Evolutionary conservation across 1,139 yeast genomes (phyloP).

Genomic region (Candida pseudocylindracea): DNA sequence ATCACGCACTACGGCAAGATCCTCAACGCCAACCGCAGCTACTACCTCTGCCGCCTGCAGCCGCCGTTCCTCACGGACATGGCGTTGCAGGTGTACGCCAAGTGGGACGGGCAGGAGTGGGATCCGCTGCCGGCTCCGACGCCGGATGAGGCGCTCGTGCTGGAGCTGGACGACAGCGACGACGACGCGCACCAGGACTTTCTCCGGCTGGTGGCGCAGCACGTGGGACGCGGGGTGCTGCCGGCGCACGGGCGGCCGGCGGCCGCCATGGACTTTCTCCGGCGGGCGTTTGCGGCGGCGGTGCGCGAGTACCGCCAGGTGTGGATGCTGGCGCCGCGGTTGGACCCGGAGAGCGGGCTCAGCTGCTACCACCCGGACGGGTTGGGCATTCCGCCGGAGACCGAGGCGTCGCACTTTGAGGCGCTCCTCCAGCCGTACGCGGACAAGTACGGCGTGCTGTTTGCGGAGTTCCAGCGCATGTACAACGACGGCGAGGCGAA

Average conservation of each 20-base stretch:
- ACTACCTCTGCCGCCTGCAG: conserved; percentile 81
- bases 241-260: no score
- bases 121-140: no score
- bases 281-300: conserved; percentile 51
- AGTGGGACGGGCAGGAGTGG: conserved; percentile 4
- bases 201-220: no score
- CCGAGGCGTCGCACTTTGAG: conserved; percentile 78
- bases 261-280: conserved; percentile 30
- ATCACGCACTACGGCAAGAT: conserved; percentile 82
- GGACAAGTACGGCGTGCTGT: conserved; percentile 31
- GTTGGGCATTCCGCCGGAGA: conserved; percentile 85
- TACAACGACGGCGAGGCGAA: conserved; percentile 45
- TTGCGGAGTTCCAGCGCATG: conserved; percentile 46
- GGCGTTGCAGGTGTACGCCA: conserved; percentile 51
- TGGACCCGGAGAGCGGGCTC: conserved; percentile 55
- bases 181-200: conserved; percentile 4
- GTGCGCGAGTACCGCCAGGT: conserved; percentile 69
- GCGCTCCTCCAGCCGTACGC: conserved; percentile 51
- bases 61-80: conserved; percentile 97
- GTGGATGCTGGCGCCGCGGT: conserved; percentile 60
- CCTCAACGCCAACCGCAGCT: conserved; percentile 82
- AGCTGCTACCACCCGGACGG: conserved; percentile 89
- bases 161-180: conserved; percentile 7
- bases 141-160: conserved; percentile 12
- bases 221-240: not conserved